These are phyloP conservation scores for Chlorella sp. DNA, from an alignment of 139 green algal species.

Conservation along the genomic window DNA sequence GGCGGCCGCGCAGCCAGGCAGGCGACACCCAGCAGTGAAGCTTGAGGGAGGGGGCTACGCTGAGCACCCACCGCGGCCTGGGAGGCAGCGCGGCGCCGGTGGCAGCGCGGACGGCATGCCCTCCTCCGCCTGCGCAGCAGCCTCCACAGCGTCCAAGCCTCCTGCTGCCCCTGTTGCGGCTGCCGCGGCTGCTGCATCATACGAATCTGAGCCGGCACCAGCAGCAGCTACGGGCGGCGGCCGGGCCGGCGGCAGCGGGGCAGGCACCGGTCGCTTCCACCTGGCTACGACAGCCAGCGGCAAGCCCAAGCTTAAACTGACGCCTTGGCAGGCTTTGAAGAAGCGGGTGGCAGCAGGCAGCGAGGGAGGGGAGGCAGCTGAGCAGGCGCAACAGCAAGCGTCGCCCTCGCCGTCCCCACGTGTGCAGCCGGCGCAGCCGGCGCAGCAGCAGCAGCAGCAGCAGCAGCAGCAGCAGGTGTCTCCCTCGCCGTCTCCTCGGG, in stretches of 20 bases:
- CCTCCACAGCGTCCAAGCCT: background rate
- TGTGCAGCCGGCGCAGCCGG: background rate
- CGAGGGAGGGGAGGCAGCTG: background rate
- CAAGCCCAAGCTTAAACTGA: conserved; percentile 4
- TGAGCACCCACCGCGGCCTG: too few species aligned
- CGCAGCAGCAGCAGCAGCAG: background rate
- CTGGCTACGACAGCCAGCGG: background rate
- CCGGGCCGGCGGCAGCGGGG: background rate
- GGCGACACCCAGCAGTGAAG: too few species aligned
- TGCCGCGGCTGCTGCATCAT: background rate
- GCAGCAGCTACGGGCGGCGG: too few species aligned
- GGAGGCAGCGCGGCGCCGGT: background rate
- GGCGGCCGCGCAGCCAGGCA: background rate
- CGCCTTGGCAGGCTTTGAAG: background rate
- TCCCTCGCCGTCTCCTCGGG: background rate
- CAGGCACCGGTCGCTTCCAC: background rate
- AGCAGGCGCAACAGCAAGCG: background rate
- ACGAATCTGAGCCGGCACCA: background rate
- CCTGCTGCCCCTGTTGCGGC: background rate
- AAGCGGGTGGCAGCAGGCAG: background rate
- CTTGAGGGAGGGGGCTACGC: too few species aligned
- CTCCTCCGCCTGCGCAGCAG: background rate
- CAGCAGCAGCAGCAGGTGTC: background rate
- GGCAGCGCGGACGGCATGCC: background rate
- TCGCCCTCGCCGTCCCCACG: background rate